Conservation (phyloP, 192 early-diverging fungal genomes). For the Thamnidium elegans region DNA sequence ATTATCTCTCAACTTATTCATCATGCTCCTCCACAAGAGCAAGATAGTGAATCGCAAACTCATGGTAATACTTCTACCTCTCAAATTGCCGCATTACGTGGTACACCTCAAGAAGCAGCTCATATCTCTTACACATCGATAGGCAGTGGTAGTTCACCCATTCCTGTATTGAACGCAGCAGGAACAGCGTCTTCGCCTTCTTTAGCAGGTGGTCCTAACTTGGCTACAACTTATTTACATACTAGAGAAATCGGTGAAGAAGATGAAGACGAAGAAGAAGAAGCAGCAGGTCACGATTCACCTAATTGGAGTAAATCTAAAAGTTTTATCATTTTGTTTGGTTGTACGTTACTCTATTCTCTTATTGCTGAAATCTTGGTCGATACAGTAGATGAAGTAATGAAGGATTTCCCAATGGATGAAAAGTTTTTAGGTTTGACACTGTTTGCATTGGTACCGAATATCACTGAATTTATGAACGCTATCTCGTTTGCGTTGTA, state of each 20-base stretch:
- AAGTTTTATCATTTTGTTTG: conserved; percentile 73
- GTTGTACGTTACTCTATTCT: conserved; percentile 80
- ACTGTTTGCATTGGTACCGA: conserved; percentile 93
- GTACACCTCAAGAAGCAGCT: not conserved
- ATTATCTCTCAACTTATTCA: conserved; percentile 47
- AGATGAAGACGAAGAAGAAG: conserved; percentile 43
- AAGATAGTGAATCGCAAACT: not conserved
- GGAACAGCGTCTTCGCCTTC: too few species aligned
- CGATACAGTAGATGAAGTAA: conserved; percentile 76
- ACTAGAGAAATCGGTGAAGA: not conserved
- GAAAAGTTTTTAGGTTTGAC: conserved; percentile 93
- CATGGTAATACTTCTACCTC: not conserved
- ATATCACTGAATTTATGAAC: conserved; percentile 91
- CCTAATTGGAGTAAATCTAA: conserved; percentile 89
- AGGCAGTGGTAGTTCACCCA: not conserved
- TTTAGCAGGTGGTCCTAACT: too few species aligned
- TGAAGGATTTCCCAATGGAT: conserved; percentile 62
- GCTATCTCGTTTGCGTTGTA: conserved; percentile 93
- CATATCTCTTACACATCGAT: not conserved
- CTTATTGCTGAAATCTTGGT: conserved; percentile 94
- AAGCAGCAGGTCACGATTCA: conserved; percentile 77
- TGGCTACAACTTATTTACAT: not conserved
- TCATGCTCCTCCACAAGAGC: not conserved
- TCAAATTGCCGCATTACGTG: not conserved
- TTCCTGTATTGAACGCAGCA: conserved; percentile 4